These are phyloP conservation scores for Phytophthora palmivora DNA, from an alignment of 352 stramenopile species.

Conservation along the genomic window DNA sequence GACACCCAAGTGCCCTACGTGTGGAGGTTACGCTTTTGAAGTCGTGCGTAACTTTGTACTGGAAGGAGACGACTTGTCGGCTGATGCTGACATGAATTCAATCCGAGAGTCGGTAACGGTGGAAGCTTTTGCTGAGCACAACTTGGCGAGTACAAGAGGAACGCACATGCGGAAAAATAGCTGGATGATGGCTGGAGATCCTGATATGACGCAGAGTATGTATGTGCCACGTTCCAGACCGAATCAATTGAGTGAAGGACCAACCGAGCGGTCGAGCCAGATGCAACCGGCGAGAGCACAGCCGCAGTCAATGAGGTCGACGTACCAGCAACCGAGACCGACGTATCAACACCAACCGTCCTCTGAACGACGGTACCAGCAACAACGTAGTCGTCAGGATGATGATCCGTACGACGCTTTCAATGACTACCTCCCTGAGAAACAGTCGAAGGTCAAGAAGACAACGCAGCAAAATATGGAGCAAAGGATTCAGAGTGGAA, in stretches of 20 bases:
- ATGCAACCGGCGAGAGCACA: slow-evolving; percentile 2
- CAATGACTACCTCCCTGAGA: slow-evolving; percentile 74
- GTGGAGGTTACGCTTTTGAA: slow-evolving; percentile 81
- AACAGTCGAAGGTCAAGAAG: slow-evolving; percentile 57
- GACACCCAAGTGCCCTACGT: slow-evolving; percentile 85
- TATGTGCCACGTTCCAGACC: slow-evolving; percentile 15
- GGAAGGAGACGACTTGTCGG: slow-evolving; percentile 57
- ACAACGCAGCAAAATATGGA: slow-evolving; percentile 45
- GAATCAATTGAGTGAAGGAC: slow-evolving; percentile 6
- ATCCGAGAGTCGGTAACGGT: slow-evolving; percentile 74
- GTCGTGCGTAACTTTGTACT: slow-evolving; percentile 84
- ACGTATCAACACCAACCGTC: slow-evolving; percentile 16
- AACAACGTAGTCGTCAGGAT: slow-evolving; percentile 26
- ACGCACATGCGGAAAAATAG: slow-evolving; percentile 51
- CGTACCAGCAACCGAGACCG: slow-evolving; percentile 15
- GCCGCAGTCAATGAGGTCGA: neutral
- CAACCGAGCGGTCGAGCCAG: slow-evolving; percentile 4
- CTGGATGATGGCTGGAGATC: slow-evolving; percentile 55
- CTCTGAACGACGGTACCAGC: slow-evolving; percentile 8
- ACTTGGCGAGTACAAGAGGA: slow-evolving; percentile 33
- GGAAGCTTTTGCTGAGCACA: slow-evolving; percentile 55
- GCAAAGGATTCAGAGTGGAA: slow-evolving; percentile 34
- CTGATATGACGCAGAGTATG: slow-evolving; percentile 46
- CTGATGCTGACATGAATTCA: slow-evolving; percentile 69
- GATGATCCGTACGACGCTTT: slow-evolving; percentile 72